Evolutionary conservation across 2,329 filamentous ascomycete species (phyloP), one percentile per base, ranked within the genome.

Genomic region (Calonectria pseudoturangicola): DNA sequence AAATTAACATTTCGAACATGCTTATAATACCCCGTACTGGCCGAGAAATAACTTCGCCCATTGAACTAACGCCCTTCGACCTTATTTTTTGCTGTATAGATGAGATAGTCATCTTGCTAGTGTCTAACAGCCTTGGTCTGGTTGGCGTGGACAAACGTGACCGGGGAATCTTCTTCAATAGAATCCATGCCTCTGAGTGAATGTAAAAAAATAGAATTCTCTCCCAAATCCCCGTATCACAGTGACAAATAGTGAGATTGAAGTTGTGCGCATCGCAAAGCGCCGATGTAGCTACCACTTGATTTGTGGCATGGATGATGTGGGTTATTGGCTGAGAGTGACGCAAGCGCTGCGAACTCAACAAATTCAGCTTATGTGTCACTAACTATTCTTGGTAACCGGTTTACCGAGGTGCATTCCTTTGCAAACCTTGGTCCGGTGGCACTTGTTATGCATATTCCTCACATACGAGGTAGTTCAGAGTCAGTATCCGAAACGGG

Each of bases 391-490:
- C 21, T 47, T 10, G 43, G 43, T 47, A 47, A 21, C 7, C n/a
- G 43, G 43, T 21, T 47, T 47, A 7, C 18, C 18, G 18, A 21
- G 21, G 2, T 47, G 18, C 18, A 47, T 47, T 47, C 18, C 43
- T 47, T 3, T 21, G 10, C 13, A 4, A 47, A 12, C 4, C 9
- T 10, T 47, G 18, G 7, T 21, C 18, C 15, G 41, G 41, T 18
- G 43, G 43, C n/a, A 47, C 18, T 47, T 47, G n/a, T 47, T 47
- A 47, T 47, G 43, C 43, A 47, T 47, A 47, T 47, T 47, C 6
- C 4, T 47, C 43, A 6, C 43, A 21, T 47, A 18, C 43, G 43
- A n/a, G 43, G 43, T 47, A 21, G 43, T 9, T 5, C 9, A 21
- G n/a, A 21, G 18, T 47, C 43, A 47, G 18, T 21, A 6, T 9